These are phyloP conservation scores for Tetrastigma voinierianum DNA, from an alignment of 164 flowering plant genomes.

Conservation along the genomic window DNA sequence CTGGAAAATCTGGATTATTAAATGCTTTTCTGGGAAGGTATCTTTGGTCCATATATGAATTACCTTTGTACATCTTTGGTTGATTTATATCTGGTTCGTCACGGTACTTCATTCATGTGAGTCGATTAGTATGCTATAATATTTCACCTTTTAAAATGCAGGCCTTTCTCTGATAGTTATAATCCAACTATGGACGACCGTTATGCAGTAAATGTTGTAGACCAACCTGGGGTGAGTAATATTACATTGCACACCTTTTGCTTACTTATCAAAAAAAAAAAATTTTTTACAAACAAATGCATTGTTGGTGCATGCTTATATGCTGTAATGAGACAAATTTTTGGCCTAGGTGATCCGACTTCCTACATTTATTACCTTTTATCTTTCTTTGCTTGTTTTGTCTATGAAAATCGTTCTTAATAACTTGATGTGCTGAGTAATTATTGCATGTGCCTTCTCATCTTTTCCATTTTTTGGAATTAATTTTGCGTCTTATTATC, in stretches of 20 bases:
- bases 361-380: background rate
- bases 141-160: slow-evolving; percentile 24
- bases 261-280: too few relatives aligned
- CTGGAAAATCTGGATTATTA: slow-evolving; percentile 84
- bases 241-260: background rate
- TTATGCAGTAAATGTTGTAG: slow-evolving; percentile 76
- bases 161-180: slow-evolving; percentile 66
- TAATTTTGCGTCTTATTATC: too few relatives aligned
- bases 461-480: too few relatives aligned
- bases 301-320: background rate
- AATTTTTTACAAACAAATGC: background rate
- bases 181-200: slow-evolving; percentile 51
- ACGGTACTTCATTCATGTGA: background rate
- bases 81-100: background rate
- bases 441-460: too few relatives aligned
- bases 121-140: background rate
- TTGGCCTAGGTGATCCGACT: background rate
- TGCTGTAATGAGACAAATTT: background rate
- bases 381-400: background rate
- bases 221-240: slow-evolving; percentile 63
- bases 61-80: background rate
- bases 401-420: too few relatives aligned
- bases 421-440: too few relatives aligned
- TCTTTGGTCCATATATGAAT: slow-evolving; percentile 3
- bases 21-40: slow-evolving; percentile 89